Evolutionary conservation across 2,329 filamentous ascomycete species (phyloP).

Genomic region (Fusarium sp.): DNA sequence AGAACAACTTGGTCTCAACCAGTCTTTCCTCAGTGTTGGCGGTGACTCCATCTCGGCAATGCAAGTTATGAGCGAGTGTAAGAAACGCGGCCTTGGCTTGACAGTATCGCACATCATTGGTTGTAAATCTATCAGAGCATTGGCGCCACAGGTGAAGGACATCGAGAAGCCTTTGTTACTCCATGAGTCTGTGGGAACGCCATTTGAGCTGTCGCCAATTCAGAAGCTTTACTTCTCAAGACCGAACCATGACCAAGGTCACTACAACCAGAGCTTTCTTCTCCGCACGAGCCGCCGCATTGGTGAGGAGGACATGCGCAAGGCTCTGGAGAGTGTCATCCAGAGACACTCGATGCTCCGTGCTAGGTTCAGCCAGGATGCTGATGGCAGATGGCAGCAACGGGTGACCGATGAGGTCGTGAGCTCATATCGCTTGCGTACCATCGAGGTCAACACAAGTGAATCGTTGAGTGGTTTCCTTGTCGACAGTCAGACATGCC

Average conservation of each 20-base stretch:
- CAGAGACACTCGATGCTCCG: conserved; percentile 39
- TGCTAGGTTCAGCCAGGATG: conserved; percentile 21
- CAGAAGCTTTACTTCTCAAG: conserved; percentile 40
- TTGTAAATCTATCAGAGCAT: conserved; percentile 43
- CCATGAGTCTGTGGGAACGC: not conserved
- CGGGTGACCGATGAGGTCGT: conserved; percentile 13
- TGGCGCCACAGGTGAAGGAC: conserved; percentile 28
- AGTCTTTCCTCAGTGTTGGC: conserved; percentile 55
- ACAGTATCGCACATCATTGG: conserved; percentile 48
- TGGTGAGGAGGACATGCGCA: not conserved
- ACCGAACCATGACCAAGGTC: conserved; percentile 23
- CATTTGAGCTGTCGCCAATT: conserved; percentile 34
- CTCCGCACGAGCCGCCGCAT: conserved; percentile 26
- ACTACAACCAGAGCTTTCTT: conserved; percentile 43
- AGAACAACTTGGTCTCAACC: conserved; percentile 35
- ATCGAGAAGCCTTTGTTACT: conserved; percentile 8
- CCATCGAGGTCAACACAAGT: not conserved
- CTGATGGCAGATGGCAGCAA: conserved; percentile 17
- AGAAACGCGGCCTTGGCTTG: conserved; percentile 45
- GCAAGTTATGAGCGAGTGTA: conserved; percentile 54
- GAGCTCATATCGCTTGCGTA: conserved; percentile 28
- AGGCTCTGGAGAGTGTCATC: conserved; percentile 24
- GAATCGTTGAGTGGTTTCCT: conserved; percentile 4
- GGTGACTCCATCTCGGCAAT: conserved; percentile 60
- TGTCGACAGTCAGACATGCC: conserved; percentile 32